A percentile compares a stretch with the other conserved stretches of the same genome.
Conservation (phyloP, 768 basidiomycete species). For the Kwoniella pini region DNA sequence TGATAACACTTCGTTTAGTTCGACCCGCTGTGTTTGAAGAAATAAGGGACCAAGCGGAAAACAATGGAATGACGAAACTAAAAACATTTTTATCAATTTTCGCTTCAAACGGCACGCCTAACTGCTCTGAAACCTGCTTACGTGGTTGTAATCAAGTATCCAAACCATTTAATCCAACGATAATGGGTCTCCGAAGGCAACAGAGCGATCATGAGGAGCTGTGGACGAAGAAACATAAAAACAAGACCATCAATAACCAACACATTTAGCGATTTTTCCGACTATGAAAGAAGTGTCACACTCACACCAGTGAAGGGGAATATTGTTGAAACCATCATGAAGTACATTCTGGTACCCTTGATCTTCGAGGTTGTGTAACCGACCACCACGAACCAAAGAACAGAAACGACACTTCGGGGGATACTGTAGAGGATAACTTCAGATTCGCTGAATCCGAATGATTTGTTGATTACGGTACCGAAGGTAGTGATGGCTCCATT, state of each 20-base stretch:
- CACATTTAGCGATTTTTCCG: background rate
- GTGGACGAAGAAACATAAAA: background rate
- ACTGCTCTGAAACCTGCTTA: background rate
- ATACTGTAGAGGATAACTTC: conserved; percentile 26
- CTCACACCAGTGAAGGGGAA: conserved; percentile 9
- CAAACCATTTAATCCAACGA: conserved; percentile 17
- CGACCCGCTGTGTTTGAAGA: conserved; percentile 33
- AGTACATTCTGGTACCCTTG: conserved; percentile 9
- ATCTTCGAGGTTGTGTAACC: conserved; percentile 4
- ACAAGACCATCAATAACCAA: background rate
- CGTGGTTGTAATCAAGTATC: conserved; percentile 29
- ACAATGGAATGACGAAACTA: conserved; percentile 25
- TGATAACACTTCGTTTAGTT: conserved; percentile 37
- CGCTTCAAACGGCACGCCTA: background rate
- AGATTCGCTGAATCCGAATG: conserved; percentile 17
- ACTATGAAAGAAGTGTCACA: background rate
- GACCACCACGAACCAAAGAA: conserved; percentile 14
- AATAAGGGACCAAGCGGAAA: conserved; percentile 34
- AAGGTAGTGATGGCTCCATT: conserved; percentile 16
- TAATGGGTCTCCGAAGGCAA: conserved; percentile 12
- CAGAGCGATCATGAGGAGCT: conserved; percentile 17
- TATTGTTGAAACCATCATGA: conserved; percentile 7
- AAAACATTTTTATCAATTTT: too few relatives aligned
- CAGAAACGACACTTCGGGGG: conserved; percentile 12
- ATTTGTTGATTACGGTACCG: conserved; percentile 17